A percentile compares a stretch with the other conserved stretches of the same genome.
Conservation (phyloP, 306 rosid species). For the Cucurbita pepo region DNA sequence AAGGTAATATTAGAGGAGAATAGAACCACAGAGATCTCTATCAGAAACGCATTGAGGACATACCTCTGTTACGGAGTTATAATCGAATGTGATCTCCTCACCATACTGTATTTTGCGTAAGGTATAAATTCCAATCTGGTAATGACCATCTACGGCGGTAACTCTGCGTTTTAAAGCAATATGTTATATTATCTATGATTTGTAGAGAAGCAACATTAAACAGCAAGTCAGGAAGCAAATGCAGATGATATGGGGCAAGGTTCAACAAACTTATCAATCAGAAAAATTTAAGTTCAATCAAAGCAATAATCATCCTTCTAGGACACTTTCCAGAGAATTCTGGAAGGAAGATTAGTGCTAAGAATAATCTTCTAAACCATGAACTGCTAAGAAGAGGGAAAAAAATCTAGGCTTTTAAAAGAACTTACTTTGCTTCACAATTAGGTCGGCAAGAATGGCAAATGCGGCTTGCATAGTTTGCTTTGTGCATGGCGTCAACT, state of each 20-base stretch:
- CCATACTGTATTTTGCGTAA: constrained; percentile 68
- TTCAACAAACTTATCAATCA: neutral
- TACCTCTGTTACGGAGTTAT: constrained; percentile 98
- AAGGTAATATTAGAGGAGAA: neutral
- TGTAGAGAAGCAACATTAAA: neutral
- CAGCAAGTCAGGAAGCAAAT: neutral
- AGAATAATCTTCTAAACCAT: neutral
- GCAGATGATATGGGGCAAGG: neutral
- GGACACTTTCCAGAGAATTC: too few species aligned
- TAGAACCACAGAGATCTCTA: neutral
- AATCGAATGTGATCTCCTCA: constrained; percentile 96
- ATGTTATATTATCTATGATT: neutral
- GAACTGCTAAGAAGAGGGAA: neutral
- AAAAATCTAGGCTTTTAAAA: neutral
- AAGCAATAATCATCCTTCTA: neutral
- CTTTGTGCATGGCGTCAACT: constrained; percentile 99
- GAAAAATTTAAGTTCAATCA: neutral
- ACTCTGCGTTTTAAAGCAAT: constrained; percentile 36
- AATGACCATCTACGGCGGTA: constrained; percentile 91
- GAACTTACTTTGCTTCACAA: constrained; percentile 93
- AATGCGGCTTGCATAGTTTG: constrained; percentile 94
- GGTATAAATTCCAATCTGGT: constrained; percentile 91
- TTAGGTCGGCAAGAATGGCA: constrained; percentile 98
- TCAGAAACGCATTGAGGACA: constrained; percentile 16
- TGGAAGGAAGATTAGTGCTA: too few species aligned